Percentiles rank a stretch among this genome's conserved stretches.
These are phyloP conservation scores for Aspergillus cristatus DNA, from an alignment of 495 filamentous ascomycete species.

Conservation along the genomic window DNA sequence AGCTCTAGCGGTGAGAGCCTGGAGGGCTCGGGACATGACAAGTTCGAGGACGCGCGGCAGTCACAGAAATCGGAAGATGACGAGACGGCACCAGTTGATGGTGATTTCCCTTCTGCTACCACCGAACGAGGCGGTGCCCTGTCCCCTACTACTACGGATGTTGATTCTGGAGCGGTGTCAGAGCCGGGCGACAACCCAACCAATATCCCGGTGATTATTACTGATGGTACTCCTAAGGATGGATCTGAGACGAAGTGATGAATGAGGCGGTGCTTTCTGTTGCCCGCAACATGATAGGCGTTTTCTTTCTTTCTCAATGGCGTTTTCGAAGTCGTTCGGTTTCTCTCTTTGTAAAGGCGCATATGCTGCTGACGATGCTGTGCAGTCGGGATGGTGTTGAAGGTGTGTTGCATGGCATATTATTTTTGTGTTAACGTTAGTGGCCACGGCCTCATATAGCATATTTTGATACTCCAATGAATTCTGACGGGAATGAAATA, in stretches of 20 bases:
- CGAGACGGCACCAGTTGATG: background rate
- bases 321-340: background rate
- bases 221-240: background rate
- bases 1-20: too few relatives aligned
- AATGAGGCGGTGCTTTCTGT: background rate
- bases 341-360: background rate
- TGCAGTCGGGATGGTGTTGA: too few relatives aligned
- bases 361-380: too few relatives aligned
- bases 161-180: background rate
- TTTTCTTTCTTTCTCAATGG: background rate
- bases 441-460: too few relatives aligned
- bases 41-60: background rate
- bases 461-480: too few relatives aligned
- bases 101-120: background rate
- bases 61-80: background rate
- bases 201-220: background rate
- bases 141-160: background rate
- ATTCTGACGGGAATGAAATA: too few relatives aligned
- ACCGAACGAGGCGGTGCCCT: background rate
- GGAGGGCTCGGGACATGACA: background rate
- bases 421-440: too few relatives aligned
- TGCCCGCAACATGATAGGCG: background rate
- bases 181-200: background rate
- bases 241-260: conserved; percentile 1
- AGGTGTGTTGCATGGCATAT: too few relatives aligned